phyloP scores from a whole-genome alignment of 164 flowering plant species.

The Chimonanthus salicifolius region DNA sequence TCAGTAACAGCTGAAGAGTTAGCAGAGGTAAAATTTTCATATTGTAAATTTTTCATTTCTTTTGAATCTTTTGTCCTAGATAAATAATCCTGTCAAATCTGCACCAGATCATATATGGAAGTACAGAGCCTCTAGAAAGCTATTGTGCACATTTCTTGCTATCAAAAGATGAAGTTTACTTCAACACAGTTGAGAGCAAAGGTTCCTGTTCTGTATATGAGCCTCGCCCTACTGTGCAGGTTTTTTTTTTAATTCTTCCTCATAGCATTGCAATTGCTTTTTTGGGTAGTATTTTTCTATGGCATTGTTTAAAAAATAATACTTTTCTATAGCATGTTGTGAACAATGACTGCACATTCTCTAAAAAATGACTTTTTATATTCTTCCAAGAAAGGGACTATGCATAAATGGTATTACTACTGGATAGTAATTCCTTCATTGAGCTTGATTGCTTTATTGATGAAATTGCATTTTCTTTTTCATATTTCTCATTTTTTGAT shows the following conservation, averaged over 20 bases:
- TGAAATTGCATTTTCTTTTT: too few species aligned
- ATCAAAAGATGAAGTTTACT: constrained; percentile 84
- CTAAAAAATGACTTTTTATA: too few species aligned
- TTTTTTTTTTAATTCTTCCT: constrained; percentile 11
- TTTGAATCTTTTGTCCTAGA: not conserved
- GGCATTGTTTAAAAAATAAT: too few species aligned
- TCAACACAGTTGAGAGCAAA: constrained; percentile 55
- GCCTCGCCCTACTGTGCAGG: constrained; percentile 74
- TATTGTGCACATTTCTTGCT: constrained; percentile 85
- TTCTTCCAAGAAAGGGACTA: too few species aligned
- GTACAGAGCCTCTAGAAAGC: constrained; percentile 77
- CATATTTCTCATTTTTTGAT: too few species aligned
- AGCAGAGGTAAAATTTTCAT: constrained; percentile 55
- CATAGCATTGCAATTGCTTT: too few species aligned
- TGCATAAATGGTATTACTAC: too few species aligned
- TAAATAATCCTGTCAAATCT: not conserved
- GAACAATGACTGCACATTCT: too few species aligned
- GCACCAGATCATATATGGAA: constrained; percentile 81
- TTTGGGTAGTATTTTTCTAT: too few species aligned
- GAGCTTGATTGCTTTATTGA: too few species aligned
- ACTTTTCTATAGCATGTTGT: too few species aligned
- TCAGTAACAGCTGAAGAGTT: constrained; percentile 71
- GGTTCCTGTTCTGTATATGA: constrained; percentile 59
- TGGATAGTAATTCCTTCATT: too few species aligned
- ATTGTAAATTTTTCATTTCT: not conserved